These are phyloP conservation scores for Plectosphaerella sp. DNA, from an alignment of 2,329 filamentous ascomycete genomes.

Conservation along the genomic window DNA sequence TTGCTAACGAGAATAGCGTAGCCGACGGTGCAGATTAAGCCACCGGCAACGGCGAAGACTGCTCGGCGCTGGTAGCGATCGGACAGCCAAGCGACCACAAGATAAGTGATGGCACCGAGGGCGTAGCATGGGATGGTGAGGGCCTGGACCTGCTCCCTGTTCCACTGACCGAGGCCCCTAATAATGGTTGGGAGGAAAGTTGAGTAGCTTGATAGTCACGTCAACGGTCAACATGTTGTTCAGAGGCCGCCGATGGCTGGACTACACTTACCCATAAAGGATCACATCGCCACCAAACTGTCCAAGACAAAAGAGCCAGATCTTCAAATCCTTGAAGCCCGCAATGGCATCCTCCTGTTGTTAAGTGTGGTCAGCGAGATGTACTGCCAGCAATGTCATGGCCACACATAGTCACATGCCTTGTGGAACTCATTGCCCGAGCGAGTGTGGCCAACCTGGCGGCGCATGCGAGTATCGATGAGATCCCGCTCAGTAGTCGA, in stretches of 20 bases:
- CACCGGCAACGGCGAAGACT: slow-evolving; percentile 47
- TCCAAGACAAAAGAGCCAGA: slow-evolving; percentile 53
- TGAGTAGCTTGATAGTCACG: slow-evolving; percentile 32
- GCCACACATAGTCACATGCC: too few relatives aligned
- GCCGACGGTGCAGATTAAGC: slow-evolving; percentile 45
- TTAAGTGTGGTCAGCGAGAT: too few relatives aligned
- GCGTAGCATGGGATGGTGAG: slow-evolving; percentile 64
- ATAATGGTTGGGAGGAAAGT: slow-evolving; percentile 67
- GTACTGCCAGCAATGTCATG: too few relatives aligned
- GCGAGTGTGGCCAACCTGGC: slow-evolving; percentile 21
- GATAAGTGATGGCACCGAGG: slow-evolving; percentile 55
- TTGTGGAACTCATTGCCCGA: slow-evolving; percentile 30
- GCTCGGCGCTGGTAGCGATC: slow-evolving; percentile 54
- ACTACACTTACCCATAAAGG: slow-evolving; percentile 39
- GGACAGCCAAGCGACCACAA: slow-evolving; percentile 51
- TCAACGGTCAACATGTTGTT: not conserved
- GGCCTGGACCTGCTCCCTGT: slow-evolving; percentile 46
- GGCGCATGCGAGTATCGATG: slow-evolving; percentile 14
- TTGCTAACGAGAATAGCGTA: slow-evolving; percentile 57
- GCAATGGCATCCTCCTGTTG: slow-evolving; percentile 46
- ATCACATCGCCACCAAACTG: slow-evolving; percentile 61
- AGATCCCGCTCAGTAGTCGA: slow-evolving; percentile 37
- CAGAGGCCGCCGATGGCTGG: not conserved
- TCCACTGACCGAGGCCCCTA: slow-evolving; percentile 46
- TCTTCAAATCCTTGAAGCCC: slow-evolving; percentile 58